Conservation (phyloP, 2,329 filamentous ascomycete species). For the Ceratocystis variospora region DNA sequence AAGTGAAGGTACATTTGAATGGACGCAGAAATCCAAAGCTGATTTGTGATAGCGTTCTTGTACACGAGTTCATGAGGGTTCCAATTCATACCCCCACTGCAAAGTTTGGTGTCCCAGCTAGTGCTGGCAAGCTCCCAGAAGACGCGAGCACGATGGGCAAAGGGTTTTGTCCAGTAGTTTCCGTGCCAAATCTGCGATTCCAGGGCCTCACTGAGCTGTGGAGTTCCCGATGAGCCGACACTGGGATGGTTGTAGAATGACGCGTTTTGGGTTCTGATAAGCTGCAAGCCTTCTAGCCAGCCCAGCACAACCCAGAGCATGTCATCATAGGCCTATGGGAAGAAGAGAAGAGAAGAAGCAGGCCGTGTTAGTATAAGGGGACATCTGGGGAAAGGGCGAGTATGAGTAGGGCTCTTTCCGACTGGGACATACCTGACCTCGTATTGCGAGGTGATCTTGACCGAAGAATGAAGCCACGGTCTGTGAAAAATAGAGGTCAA, state of each 20-base stretch:
- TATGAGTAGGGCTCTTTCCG: not conserved
- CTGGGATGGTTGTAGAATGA: slow-evolving; percentile 39
- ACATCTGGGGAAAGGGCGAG: not conserved
- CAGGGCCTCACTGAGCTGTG: slow-evolving; percentile 25
- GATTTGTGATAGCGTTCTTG: slow-evolving; percentile 93
- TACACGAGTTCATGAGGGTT: slow-evolving; percentile 68
- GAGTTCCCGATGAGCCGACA: slow-evolving; percentile 21
- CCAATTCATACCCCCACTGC: slow-evolving; percentile 83
- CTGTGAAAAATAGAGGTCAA: slow-evolving; percentile 71
- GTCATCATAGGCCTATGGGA: slow-evolving; percentile 66
- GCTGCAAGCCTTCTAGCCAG: slow-evolving; percentile 72
- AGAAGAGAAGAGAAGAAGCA: not conserved
- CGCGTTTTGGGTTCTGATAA: slow-evolving; percentile 55
- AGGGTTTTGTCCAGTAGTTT: slow-evolving; percentile 57
- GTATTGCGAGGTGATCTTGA: slow-evolving; percentile 62
- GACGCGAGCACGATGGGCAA: slow-evolving; percentile 67
- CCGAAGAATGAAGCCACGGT: slow-evolving; percentile 69
- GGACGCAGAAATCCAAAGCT: slow-evolving; percentile 74
- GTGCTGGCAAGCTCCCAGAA: slow-evolving; percentile 71
- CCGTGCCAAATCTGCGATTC: slow-evolving; percentile 55
- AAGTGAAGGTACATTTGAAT: slow-evolving; percentile 83
- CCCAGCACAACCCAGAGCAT: slow-evolving; percentile 91
- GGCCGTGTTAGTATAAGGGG: slow-evolving; percentile 12
- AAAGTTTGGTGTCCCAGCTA: slow-evolving; percentile 73
- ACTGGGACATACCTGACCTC: slow-evolving; percentile 36